Conservation (phyloP, 495 filamentous ascomycete genomes). For the Neurospora tetrasperma region DNA sequence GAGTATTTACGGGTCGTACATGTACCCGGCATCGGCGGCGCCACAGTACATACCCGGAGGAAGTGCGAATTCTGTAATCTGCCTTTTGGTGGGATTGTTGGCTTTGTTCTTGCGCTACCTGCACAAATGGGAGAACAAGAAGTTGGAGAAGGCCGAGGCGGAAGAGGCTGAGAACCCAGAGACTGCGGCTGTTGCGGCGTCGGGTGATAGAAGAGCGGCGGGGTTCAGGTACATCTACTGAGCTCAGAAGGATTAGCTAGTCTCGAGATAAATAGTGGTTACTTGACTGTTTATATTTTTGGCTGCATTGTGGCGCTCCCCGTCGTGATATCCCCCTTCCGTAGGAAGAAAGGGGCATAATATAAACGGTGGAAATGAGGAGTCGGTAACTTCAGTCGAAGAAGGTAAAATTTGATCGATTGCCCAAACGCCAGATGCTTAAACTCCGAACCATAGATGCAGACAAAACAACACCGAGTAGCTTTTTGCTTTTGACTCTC, state of each 20-base stretch:
- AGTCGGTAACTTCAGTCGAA: not conserved
- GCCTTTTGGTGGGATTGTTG: slow-evolving; percentile 26
- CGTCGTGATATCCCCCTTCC: not conserved
- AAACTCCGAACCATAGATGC: not conserved
- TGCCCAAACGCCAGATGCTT: not conserved
- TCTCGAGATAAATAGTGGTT: not conserved
- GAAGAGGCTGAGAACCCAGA: slow-evolving; percentile 15
- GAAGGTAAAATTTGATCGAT: not conserved
- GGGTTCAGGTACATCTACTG: slow-evolving; percentile 15
- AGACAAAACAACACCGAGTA: not conserved
- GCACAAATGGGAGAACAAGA: slow-evolving; percentile 39
- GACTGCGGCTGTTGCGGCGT: not conserved
- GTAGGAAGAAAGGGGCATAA: not conserved
- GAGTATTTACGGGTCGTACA: slow-evolving; percentile 47
- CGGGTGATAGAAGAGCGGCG: slow-evolving; percentile 4
- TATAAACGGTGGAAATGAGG: not conserved
- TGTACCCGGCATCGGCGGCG: slow-evolving; percentile 40
- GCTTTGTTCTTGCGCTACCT: slow-evolving; percentile 36
- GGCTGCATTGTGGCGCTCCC: not conserved
- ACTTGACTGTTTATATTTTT: not conserved
- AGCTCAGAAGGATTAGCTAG: not conserved
- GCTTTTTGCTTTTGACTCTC: not conserved
- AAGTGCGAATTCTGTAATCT: slow-evolving; percentile 37
- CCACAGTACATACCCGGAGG: slow-evolving; percentile 41
- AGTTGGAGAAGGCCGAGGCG: slow-evolving; percentile 33